A percentile compares a stretch with the other conserved stretches of the same genome.
These are phyloP conservation scores for Coelastrella sp. DNA, from an alignment of 139 green algal genomes.

Conservation along the genomic window DNA sequence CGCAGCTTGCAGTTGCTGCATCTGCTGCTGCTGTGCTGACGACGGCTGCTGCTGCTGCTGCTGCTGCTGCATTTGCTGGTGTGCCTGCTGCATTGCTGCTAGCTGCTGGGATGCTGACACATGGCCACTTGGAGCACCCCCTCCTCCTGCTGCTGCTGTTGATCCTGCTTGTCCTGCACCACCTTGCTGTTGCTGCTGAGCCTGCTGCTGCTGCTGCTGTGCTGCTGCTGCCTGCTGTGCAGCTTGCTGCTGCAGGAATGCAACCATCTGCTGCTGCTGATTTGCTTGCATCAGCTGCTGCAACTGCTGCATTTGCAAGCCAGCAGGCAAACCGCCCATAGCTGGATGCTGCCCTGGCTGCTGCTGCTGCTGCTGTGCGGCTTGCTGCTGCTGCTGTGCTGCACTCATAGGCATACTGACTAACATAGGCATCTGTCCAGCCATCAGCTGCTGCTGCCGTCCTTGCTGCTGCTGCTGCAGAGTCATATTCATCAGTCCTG, in stretches of 20 bases:
- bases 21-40: constrained; percentile 11
- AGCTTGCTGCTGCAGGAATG: not conserved
- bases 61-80: constrained; percentile 19
- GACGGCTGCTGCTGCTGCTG: constrained; percentile 8
- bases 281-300: not conserved
- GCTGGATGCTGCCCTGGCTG: not conserved
- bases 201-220: constrained; percentile 1
- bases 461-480: constrained; percentile 39
- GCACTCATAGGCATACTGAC: constrained; percentile 11
- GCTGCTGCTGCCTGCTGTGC: not conserved
- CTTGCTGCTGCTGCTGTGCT: not conserved
- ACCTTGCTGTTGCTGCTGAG: too few species aligned
- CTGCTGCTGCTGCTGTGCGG: not conserved
- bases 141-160: constrained; percentile 19
- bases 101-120: constrained; percentile 25
- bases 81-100: not conserved
- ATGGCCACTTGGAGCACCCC: not conserved
- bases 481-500: constrained; percentile 30
- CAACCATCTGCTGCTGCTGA: not conserved
- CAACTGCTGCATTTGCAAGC: not conserved
- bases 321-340: not conserved
- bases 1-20: constrained; percentile 17
- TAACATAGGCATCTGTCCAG: constrained; percentile 5
- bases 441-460: constrained; percentile 33
- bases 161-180: too few species aligned